Base-by-base conservation (phyloP, 2,329 filamentous ascomycete genomes). In the Apiospora koreana region DNA sequence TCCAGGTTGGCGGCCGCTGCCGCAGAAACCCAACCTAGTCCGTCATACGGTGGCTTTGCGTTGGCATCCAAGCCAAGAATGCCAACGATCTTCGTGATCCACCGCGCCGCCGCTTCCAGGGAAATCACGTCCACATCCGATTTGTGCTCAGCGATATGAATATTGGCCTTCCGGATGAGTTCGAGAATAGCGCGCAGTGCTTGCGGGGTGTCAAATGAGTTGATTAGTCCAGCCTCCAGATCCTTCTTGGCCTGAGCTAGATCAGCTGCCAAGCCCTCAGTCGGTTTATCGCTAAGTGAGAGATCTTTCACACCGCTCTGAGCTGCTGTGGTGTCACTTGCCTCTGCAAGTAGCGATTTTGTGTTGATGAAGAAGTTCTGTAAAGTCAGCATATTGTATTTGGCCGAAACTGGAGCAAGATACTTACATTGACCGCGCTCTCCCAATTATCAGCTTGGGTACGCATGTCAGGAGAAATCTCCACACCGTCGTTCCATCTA, bases 401-500 rank as follows among this genome's bases (percentile, higher is more conserved):
- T 43, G 74, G 67, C 31, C 64, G 38, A 8, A 10, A 4, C 16
- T 10, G 9, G 9, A 12, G 14, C 48, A 18, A 12, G 8, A 38
- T 21, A 80, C 85, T 80, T 76, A 87, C 86, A 80, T 92, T 93
- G 41, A 97, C 84, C 23, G 91, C 92, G 67, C 90, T 90, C 79
- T 98, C 95, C 93, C 94, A 97, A 62, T 87, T 89, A 70, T 90
- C 88, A 8, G 92, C 92, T 75, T 91, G 89, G 58, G 89, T 90
- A 70, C 93, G 87, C 82, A 97, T 90, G 69, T 95, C 94, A 1
- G 92, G 90, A 0, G 94, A 95, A 72, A 98, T 96, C 78, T 98
- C 95, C 42, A 98, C 91, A 1, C 94, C 93, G 67, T 97, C 93
- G 75, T 94, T 93, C 95, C 95, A 98, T 66, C 89, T 90, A 62